Evolutionary conservation across 495 filamentous ascomycete species (phyloP).

Genomic region (Neurospora intermedia): DNA sequence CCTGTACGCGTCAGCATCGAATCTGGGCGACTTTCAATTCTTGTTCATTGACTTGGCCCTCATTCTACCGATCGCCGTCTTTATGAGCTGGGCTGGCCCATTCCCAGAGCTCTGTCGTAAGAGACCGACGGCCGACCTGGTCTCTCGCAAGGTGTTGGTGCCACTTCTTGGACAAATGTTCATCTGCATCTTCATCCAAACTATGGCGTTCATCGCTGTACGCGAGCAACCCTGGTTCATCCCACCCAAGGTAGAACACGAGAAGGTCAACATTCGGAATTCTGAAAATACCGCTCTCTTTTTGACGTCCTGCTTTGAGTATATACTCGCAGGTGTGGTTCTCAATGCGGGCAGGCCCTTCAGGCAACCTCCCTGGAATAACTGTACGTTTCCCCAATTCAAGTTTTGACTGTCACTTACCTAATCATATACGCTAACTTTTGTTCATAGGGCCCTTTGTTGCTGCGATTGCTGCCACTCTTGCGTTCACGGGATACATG

Average conservation of each 20-base stretch:
- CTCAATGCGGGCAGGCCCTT: conserved; percentile 86
- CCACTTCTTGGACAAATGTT: conserved; percentile 82
- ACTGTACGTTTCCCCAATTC: conserved; percentile 45
- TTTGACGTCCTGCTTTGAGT: conserved; percentile 84
- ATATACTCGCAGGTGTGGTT: conserved; percentile 79
- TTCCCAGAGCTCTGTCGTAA: conserved; percentile 70
- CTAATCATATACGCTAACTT: conserved; percentile 5
- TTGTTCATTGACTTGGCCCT: conserved; percentile 88
- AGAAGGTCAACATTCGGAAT: conserved; percentile 75
- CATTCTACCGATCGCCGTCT: conserved; percentile 92
- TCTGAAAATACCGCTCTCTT: conserved; percentile 90
- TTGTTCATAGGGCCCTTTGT: conserved; percentile 65
- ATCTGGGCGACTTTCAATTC: conserved; percentile 97
- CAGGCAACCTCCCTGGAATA: conserved; percentile 66
- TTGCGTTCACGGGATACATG: conserved; percentile 64
- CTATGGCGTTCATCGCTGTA: conserved; percentile 60
- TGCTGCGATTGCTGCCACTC: conserved; percentile 56
- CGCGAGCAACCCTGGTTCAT: conserved; percentile 75
- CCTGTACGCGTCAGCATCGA: conserved; percentile 88
- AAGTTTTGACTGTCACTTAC: conserved; percentile 4
- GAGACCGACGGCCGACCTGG: conserved; percentile 82
- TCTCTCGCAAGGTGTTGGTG: conserved; percentile 84
- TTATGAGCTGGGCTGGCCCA: conserved; percentile 95
- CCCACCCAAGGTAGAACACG: conserved; percentile 60
- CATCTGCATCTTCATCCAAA: conserved; percentile 72